These are phyloP conservation scores for Fusarium algeriense DNA, from an alignment of 2,329 filamentous ascomycete genomes.

Conservation along the genomic window DNA sequence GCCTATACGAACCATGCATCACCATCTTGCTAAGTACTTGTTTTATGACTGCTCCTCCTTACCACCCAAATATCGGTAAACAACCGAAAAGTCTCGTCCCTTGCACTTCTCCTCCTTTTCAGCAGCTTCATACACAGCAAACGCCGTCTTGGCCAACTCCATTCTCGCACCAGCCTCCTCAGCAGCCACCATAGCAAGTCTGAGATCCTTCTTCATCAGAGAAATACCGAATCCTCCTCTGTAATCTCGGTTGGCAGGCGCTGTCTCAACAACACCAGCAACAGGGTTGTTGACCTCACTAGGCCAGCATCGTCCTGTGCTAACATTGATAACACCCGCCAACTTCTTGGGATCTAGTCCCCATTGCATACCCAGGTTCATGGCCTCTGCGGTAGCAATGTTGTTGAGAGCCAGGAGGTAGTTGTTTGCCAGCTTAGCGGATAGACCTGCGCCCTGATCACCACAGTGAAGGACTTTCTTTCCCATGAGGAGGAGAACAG, in stretches of 20 bases:
- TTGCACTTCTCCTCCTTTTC: slow-evolving; percentile 71
- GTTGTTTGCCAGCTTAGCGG: slow-evolving; percentile 96
- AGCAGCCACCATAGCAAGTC: slow-evolving; percentile 79
- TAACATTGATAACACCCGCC: slow-evolving; percentile 89
- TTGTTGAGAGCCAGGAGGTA: slow-evolving; percentile 96
- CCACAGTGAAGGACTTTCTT: slow-evolving; percentile 88
- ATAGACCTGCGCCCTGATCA: slow-evolving; percentile 83
- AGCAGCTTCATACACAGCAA: slow-evolving; percentile 75
- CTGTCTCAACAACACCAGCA: slow-evolving; percentile 80
- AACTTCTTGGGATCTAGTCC: slow-evolving; percentile 74
- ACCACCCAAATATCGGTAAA: slow-evolving; percentile 78
- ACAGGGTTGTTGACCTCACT: slow-evolving; percentile 97
- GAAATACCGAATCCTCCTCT: slow-evolving; percentile 80
- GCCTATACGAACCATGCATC: neutral
- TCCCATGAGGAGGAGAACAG: slow-evolving; percentile 84
- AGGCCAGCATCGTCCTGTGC: slow-evolving; percentile 96
- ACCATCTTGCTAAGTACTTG: neutral
- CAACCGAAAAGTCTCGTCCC: slow-evolving; percentile 83
- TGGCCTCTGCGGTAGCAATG: slow-evolving; percentile 75
- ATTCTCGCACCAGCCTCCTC: slow-evolving; percentile 74
- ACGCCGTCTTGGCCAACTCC: slow-evolving; percentile 72
- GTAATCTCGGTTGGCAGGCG: slow-evolving; percentile 83
- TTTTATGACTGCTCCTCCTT: slow-evolving; percentile 54
- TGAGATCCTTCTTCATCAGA: slow-evolving; percentile 85
- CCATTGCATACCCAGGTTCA: slow-evolving; percentile 73